These are phyloP conservation scores for Pleurotus giganteus DNA, from an alignment of 768 basidiomycete genomes.

Conservation along the genomic window DNA sequence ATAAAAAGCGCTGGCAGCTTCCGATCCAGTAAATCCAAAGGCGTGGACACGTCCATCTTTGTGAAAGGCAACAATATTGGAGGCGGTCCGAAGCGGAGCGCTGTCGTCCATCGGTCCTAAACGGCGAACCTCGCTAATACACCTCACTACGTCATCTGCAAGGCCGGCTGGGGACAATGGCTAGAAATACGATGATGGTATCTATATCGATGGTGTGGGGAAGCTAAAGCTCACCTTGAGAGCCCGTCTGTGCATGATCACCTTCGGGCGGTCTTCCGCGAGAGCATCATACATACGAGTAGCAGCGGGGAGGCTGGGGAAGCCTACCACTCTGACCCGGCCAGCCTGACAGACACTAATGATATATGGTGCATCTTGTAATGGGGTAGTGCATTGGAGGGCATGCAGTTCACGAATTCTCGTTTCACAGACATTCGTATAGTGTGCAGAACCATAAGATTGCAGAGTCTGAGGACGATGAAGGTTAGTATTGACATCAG, in stretches of 20 bases:
- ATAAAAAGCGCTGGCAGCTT: too few relatives aligned
- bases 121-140: too few relatives aligned
- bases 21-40: too few relatives aligned
- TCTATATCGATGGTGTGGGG: too few relatives aligned
- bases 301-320: background rate
- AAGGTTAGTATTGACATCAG: background rate
- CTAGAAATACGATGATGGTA: background rate
- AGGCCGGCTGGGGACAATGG: background rate
- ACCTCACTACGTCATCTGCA: background rate
- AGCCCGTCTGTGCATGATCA: background rate
- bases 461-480: background rate
- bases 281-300: background rate
- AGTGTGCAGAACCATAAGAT: background rate
- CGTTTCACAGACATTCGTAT: background rate
- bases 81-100: too few relatives aligned
- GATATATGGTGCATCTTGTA: background rate
- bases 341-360: background rate
- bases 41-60: too few relatives aligned
- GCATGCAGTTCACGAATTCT: background rate
- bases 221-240: background rate
- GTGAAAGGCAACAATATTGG: too few relatives aligned
- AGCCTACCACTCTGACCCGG: background rate
- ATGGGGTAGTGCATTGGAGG: background rate
- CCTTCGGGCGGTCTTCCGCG: background rate
- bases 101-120: too few relatives aligned